Evolutionary conservation across 1,284 basidiomycete species (phyloP).

Genomic region (Rhodotorula sp.): DNA sequence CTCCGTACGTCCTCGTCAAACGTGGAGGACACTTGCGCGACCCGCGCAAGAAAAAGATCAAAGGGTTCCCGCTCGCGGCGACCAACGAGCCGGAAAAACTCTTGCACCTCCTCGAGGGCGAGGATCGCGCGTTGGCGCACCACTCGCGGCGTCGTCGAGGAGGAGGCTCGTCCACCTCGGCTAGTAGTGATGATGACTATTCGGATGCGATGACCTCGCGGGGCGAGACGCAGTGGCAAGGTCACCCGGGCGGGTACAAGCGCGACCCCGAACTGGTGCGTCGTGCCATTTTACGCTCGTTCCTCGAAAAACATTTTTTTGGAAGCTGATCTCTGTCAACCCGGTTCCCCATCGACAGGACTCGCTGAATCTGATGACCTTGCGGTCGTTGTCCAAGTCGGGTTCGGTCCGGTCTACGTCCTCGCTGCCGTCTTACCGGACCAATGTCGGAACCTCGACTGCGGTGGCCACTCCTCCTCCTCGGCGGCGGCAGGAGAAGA

Average conservation of each 20-base stretch:
- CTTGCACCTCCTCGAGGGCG: background rate
- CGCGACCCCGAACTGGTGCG: conserved; percentile 14
- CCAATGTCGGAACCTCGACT: background rate
- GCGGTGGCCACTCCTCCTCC: background rate
- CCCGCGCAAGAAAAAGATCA: conserved; percentile 19
- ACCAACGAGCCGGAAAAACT: background rate
- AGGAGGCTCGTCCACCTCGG: too few species aligned
- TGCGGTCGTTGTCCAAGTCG: conserved; percentile 13
- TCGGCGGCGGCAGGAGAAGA: too few species aligned
- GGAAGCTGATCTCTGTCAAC: too few species aligned
- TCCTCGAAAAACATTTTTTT: too few species aligned
- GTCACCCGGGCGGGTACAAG: conserved; percentile 17
- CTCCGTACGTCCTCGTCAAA: conserved; percentile 23
- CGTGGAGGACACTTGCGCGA: conserved; percentile 28
- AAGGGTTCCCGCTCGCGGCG: conserved; percentile 7
- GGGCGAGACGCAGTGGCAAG: background rate
- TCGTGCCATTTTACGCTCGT: too few species aligned
- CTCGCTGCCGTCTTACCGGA: conserved; percentile 3
- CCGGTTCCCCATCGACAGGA: background rate
- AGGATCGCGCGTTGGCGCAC: background rate
- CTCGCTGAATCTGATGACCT: conserved; percentile 7
- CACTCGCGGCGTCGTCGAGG: too few species aligned
- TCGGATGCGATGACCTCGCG: background rate
- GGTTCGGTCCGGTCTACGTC: background rate
- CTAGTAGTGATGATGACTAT: background rate